phyloP scores from a whole-genome alignment of 2,329 filamentous ascomycete genomes.

The Ceratocystiopsis brevicomis region DNA sequence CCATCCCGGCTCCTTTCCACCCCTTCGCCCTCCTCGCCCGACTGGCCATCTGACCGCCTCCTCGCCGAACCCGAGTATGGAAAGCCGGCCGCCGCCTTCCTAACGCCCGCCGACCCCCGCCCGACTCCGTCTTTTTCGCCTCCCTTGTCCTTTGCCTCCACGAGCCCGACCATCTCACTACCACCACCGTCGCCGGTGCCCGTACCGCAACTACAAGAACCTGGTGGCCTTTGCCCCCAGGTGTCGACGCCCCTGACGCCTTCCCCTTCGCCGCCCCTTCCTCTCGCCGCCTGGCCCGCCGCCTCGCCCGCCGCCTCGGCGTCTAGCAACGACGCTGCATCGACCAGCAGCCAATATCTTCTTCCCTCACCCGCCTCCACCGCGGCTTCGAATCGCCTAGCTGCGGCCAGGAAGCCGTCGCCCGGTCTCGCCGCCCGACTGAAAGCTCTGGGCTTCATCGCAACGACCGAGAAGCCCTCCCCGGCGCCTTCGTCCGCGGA shows the following conservation, averaged over 20 bases:
- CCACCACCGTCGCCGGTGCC: neutral
- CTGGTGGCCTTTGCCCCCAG: neutral
- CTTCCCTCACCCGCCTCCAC: slow-evolving; percentile 1
- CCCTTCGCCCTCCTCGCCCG: slow-evolving; percentile 1
- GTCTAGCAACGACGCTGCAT: neutral
- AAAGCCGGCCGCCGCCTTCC: slow-evolving; percentile 5
- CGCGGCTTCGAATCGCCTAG: neutral
- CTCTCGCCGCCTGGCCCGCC: slow-evolving; percentile 8
- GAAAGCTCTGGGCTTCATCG: slow-evolving; percentile 43
- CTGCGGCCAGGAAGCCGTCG: slow-evolving; percentile 36
- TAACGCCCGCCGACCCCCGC: slow-evolving; percentile 22
- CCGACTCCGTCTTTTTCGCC: slow-evolving; percentile 18
- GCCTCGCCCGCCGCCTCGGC: slow-evolving; percentile 9
- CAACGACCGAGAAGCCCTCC: slow-evolving; percentile 19
- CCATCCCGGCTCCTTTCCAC: neutral
- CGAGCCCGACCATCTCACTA: neutral
- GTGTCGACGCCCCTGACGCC: neutral
- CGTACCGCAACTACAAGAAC: neutral
- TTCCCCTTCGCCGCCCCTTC: slow-evolving; percentile 3
- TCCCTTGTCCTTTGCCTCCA: slow-evolving; percentile 14
- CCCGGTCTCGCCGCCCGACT: slow-evolving; percentile 46
- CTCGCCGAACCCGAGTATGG: slow-evolving; percentile 3
- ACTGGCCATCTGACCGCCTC: neutral
- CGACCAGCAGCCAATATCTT: neutral
- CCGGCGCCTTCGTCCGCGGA: slow-evolving; percentile 15